Evolutionary conservation across 495 filamentous ascomycete genomes (phyloP).

Genomic region (Platismatia glauca): DNA sequence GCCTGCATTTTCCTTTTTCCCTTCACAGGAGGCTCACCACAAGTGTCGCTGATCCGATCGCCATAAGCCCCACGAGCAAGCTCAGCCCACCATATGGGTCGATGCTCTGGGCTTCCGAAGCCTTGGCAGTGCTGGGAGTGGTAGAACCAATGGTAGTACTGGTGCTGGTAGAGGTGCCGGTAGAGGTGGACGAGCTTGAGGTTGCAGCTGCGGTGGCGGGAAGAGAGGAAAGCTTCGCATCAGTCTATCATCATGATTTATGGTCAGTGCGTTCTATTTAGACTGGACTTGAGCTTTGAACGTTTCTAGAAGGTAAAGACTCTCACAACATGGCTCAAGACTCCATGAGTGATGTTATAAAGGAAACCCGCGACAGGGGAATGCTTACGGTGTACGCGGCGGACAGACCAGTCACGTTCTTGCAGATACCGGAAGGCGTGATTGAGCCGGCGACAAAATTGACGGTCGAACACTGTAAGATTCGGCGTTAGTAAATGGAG

Average conservation of each 20-base stretch:
- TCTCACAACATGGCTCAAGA: background rate
- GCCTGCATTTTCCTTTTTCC: background rate
- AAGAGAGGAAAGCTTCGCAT: slow-evolving; percentile 29
- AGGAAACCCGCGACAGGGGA: no score
- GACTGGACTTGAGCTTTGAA: background rate
- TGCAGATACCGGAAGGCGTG: slow-evolving; percentile 27
- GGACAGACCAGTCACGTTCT: slow-evolving; percentile 35
- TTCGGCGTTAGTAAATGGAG: background rate
- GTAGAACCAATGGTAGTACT: background rate
- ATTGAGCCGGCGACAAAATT: slow-evolving; percentile 37
- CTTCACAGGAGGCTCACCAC: background rate
- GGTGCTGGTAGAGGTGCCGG: no score
- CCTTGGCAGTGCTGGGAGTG: slow-evolving; percentile 3
- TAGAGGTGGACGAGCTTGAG: background rate
- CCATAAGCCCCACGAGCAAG: background rate
- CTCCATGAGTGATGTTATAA: background rate
- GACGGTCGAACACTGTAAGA: slow-evolving; percentile 41
- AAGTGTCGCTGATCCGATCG: background rate
- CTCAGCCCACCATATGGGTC: background rate
- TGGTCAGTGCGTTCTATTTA: background rate
- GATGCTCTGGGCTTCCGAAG: background rate
- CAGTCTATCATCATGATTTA: slow-evolving; percentile 7
- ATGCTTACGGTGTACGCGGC: slow-evolving; percentile 24
- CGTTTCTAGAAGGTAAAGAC: background rate
- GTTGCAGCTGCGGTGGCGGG: slow-evolving; percentile 9